Base-by-base conservation (phyloP, 305 asterid species). In the Fraxinus sp. region DNA sequence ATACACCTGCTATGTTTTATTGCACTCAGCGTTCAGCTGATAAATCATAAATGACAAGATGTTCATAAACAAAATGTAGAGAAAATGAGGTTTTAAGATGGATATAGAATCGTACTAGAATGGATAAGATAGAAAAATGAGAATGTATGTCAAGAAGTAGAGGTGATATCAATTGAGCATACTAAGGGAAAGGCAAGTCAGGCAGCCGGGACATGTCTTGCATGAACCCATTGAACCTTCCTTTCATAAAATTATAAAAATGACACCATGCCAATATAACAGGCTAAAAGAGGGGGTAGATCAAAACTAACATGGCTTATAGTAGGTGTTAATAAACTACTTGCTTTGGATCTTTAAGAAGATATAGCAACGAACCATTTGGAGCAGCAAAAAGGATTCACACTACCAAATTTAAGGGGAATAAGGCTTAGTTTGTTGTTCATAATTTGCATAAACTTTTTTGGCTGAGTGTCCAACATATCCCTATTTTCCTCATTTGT, bases 381-480 rank as follows among this genome's bases (percentile, higher is more conserved):
- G 1, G 13, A 20, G 70, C 26, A 9, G 70, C 70, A 59, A 59
- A 0, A 59, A 59, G 13, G 70, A 59, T 59, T 59, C 13, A 59
- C 28, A 7, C 28, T 7, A 2, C 30, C 70, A 20, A 59, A 59
- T 59, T 57, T 55, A 20, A 59, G 4, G 70, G 70, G 66, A 59
- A 20, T 59, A 20, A 59, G 28, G 28, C 70, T 59, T 20, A 59
- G 13, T 59, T 59, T 59, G 30, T 59, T 59, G 70, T 20, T 20
- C 30, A 1, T 18, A 59, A 59, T 7, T 7, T 59, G 28, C 26
- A 57, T 18, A 18, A 18, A 18, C 9, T 80, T 70, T 62, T 37
- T 86, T 28, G 28, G 75, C 75, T 24, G 30, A 44, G 30, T 62
- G 72, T 84, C 82, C 35, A 59, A 32, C n/a, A 64, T 3, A 37